These are phyloP conservation scores for Bullera alba DNA, from an alignment of 768 basidiomycete genomes.

Conservation along the genomic window DNA sequence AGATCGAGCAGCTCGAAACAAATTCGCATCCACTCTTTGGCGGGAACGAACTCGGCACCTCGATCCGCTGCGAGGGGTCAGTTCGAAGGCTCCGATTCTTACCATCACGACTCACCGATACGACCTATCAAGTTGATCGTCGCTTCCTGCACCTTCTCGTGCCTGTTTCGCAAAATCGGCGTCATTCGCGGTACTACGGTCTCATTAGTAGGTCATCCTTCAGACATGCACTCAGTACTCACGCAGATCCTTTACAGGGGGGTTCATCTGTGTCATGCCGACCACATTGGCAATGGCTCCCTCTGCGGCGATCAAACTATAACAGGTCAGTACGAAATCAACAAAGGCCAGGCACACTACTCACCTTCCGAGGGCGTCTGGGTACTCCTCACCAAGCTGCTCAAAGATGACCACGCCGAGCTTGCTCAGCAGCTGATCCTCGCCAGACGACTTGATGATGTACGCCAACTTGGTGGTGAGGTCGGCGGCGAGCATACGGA, in stretches of 20 bases:
- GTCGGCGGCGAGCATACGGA: conserved; percentile 98
- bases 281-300: conserved; percentile 99
- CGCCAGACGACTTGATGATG: conserved; percentile 97
- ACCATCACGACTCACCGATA: conserved; percentile 54
- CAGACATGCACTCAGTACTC: conserved; percentile 49
- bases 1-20: conserved; percentile 96
- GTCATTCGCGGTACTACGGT: conserved; percentile 94
- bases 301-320: conserved; percentile 94
- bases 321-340: conserved; percentile 3
- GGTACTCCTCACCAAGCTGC: conserved; percentile 98
- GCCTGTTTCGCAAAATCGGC: conserved; percentile 96
- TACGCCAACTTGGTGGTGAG: conserved; percentile 89
- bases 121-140: conserved; percentile 99
- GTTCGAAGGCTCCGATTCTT: not conserved
- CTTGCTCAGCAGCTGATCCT: conserved; percentile 90
- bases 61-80: conserved; percentile 66
- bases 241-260: conserved; percentile 97
- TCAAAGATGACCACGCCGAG: conserved; percentile 95
- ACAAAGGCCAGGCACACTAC: conserved; percentile 8
- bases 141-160: conserved; percentile 98
- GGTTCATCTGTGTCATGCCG: conserved; percentile 99
- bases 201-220: conserved; percentile 22
- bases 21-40: conserved; percentile 99
- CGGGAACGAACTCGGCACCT: conserved; percentile 96
- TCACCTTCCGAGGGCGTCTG: conserved; percentile 81